These are phyloP conservation scores for Colletotrichum agaves DNA, from an alignment of 2,329 filamentous ascomycete genomes.

Conservation along the genomic window DNA sequence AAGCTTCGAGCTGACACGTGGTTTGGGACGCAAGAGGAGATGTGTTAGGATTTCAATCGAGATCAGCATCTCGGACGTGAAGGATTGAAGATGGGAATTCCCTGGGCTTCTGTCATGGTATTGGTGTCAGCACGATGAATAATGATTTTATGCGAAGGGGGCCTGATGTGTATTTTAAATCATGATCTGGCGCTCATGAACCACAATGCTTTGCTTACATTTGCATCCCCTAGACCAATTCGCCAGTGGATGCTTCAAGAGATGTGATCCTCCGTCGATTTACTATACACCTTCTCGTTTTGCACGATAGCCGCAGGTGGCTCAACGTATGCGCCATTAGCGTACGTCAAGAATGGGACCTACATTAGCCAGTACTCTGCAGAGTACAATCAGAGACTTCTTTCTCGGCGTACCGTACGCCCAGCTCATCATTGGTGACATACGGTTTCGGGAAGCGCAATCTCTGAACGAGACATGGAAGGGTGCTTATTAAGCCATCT, in stretches of 20 bases:
- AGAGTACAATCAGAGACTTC: slow-evolving; percentile 1
- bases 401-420: background rate
- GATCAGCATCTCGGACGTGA: too few species aligned
- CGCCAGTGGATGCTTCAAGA: background rate
- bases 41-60: too few species aligned
- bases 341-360: background rate
- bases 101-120: too few species aligned
- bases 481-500: background rate
- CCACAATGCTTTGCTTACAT: background rate
- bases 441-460: background rate
- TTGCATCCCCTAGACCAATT: background rate
- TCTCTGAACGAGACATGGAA: background rate
- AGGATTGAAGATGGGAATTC: too few species aligned
- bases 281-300: background rate
- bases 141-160: too few species aligned
- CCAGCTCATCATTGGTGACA: background rate
- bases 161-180: too few species aligned
- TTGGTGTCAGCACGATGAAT: too few species aligned
- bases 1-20: too few species aligned
- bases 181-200: background rate
- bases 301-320: background rate
- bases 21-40: too few species aligned
- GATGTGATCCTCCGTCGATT: background rate
- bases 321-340: background rate
- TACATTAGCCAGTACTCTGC: background rate